Evolutionary conservation across 441 rosid species (phyloP), one percentile per base, ranked within the genome.

Genomic region (Croton setiger): DNA sequence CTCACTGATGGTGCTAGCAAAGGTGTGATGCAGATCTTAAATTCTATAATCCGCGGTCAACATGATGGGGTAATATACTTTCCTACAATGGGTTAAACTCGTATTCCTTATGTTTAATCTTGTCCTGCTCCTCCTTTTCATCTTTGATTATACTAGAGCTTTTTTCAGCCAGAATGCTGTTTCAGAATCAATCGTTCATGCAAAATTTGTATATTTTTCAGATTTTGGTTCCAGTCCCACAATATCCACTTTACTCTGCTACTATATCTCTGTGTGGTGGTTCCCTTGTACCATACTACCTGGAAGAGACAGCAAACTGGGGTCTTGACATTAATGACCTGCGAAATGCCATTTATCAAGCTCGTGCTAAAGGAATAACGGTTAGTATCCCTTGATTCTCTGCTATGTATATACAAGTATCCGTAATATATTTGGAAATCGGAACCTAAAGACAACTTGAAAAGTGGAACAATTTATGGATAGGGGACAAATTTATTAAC

Each of bases 1-100:
- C 99, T 94, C 69, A 92, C 99, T 18, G 98, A 88, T 82, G 99
- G 98, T 77, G 99, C 99, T 12, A 92, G 99, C 85, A 94, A 90
- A 86, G 98, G 97, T 81, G 97, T 94, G 64, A 94, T 90, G 98
- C 97, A 92, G 82, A 90, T 87, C 74, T 79, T 92, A 85, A 90
- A 86, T 69, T 76, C 90, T 55, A 78, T 92, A 53, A 94, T 94
- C 70, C 91, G 96, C 8, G 94, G 97, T 64, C 80, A 75, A 68
- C 74, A 91, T 57, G 99, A 94, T 41, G 98, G 98, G 90, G 98
- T 94, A 85, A 83, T 66, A 36, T 43, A 56, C 63, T 70, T 79
- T 75, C 54, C 58, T 51, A n/a, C 20, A 51, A 56, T 53, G 39
- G 54, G 15, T 70, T 20, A 44, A 45, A 70, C 5, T 54, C 48